phyloP scores from a whole-genome alignment of 2,329 filamentous ascomycete species.

The Amylocarpus encephaloides region DNA sequence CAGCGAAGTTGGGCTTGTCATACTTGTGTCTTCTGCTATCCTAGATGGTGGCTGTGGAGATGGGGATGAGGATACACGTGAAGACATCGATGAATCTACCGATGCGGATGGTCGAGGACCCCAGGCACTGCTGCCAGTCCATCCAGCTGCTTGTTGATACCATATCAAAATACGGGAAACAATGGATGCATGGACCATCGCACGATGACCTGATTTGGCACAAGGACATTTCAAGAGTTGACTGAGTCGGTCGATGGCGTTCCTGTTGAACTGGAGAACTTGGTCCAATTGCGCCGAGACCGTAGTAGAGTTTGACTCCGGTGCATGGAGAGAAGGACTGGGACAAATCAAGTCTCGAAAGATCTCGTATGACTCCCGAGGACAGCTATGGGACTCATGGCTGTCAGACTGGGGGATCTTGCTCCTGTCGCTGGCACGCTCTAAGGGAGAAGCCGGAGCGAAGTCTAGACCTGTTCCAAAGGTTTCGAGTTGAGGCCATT shows the following conservation, averaged over 20 bases:
- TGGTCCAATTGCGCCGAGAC: slow-evolving; percentile 20
- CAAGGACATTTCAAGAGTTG: slow-evolving; percentile 20
- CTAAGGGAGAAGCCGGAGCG: slow-evolving; percentile 1
- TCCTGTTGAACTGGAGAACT: slow-evolving; percentile 22
- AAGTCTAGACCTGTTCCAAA: slow-evolving; percentile 6
- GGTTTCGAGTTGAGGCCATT: slow-evolving; percentile 14
- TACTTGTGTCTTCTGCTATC: neutral
- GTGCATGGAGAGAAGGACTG: slow-evolving; percentile 19
- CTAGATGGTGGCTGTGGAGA: slow-evolving; percentile 5
- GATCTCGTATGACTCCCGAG: slow-evolving; percentile 23
- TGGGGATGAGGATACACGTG: slow-evolving; percentile 1
- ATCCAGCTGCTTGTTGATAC: slow-evolving; percentile 28
- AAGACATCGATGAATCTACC: neutral
- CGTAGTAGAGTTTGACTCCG: slow-evolving; percentile 18
- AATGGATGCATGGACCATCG: slow-evolving; percentile 27
- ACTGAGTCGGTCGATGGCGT: slow-evolving; percentile 19
- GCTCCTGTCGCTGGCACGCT: slow-evolving; percentile 3
- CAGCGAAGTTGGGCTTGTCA: slow-evolving; percentile 7
- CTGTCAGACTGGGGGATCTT: neutral
- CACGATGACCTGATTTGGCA: slow-evolving; percentile 21
- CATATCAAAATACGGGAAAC: slow-evolving; percentile 27
- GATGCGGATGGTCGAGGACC: slow-evolving; percentile 5
- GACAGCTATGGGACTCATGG: slow-evolving; percentile 18
- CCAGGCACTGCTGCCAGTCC: slow-evolving; percentile 16
- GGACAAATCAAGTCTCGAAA: slow-evolving; percentile 23